A percentile compares a stretch with the other conserved stretches of the same genome.
Conservation (phyloP, 169 alveolate genomes). For the Cryptosporidium sp. region DNA sequence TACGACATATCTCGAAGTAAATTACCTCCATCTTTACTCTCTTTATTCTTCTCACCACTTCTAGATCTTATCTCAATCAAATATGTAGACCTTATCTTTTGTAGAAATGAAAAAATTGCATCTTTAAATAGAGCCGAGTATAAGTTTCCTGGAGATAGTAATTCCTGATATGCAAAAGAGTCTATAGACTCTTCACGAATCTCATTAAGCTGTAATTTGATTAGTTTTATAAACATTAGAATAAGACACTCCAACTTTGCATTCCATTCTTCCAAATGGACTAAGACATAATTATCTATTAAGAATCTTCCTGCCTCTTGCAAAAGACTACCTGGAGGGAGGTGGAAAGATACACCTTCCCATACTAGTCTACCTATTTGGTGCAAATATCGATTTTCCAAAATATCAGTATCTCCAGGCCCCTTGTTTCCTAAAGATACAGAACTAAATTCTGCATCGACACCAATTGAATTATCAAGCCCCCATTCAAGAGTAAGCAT, state of each 20-base stretch:
- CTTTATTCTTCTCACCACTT: conserved; percentile 28
- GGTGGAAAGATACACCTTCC: conserved; percentile 84
- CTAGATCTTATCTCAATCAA: conserved; percentile 72
- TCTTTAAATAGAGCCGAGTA: conserved; percentile 85
- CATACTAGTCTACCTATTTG: conserved; percentile 85
- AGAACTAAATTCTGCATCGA: conserved; percentile 41
- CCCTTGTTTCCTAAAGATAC: conserved; percentile 55
- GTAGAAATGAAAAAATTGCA: conserved; percentile 79
- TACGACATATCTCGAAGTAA: conserved; percentile 26
- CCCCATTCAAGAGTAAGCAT: conserved; percentile 76
- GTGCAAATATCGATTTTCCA: conserved; percentile 86
- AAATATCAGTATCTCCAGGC: conserved; percentile 84
- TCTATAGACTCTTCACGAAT: conserved; percentile 78
- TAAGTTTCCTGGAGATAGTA: conserved; percentile 86
- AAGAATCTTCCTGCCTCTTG: conserved; percentile 94
- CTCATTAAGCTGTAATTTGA: conserved; percentile 77
- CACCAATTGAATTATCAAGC: conserved; percentile 44
- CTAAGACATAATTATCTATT: conserved; percentile 92
- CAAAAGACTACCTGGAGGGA: conserved; percentile 90
- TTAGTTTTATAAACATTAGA: conserved; percentile 95
- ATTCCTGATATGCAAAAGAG: conserved; percentile 88
- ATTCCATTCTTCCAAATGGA: conserved; percentile 91
- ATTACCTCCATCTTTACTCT: conserved; percentile 1
- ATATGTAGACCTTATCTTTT: conserved; percentile 78
- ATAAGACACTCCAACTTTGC: conserved; percentile 94